Conservation (phyloP, 2,329 filamentous ascomycete species). For the Fusarium burgessii region DNA sequence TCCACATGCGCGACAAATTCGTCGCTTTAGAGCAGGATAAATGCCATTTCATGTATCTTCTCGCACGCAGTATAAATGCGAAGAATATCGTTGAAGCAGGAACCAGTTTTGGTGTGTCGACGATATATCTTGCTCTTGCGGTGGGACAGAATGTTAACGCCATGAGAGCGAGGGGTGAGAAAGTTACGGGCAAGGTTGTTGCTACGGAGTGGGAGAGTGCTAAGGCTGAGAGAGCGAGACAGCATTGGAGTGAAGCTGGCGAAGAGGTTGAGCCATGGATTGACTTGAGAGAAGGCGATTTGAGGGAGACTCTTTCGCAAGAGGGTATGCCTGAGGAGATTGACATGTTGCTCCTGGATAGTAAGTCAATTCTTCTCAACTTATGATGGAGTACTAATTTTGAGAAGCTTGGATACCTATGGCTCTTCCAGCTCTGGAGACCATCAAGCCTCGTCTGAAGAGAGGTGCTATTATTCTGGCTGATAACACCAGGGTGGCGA, state of each 20-base stretch:
- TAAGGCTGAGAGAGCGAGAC: constrained; percentile 65
- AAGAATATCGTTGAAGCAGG: constrained; percentile 70
- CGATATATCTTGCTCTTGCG: constrained; percentile 72
- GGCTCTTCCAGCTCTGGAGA: constrained; percentile 64
- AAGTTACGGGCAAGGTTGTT: constrained; percentile 57
- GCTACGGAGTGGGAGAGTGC: constrained; percentile 69
- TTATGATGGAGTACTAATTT: neutral
- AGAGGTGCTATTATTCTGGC: constrained; percentile 61
- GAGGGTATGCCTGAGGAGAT: constrained; percentile 58
- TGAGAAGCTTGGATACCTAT: constrained; percentile 66
- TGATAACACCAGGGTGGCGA: constrained; percentile 61
- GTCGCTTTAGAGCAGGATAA: constrained; percentile 71
- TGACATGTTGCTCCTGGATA: constrained; percentile 71
- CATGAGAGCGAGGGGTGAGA: constrained; percentile 27
- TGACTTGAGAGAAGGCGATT: constrained; percentile 68
- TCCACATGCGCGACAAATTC: constrained; percentile 66
- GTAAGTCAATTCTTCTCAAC: constrained; percentile 55
- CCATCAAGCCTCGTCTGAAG: constrained; percentile 60
- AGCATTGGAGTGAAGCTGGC: constrained; percentile 66
- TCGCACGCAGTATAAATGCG: constrained; percentile 62
- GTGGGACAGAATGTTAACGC: constrained; percentile 60
- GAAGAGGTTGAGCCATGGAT: constrained; percentile 63
- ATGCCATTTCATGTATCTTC: constrained; percentile 66
- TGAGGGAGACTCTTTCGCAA: constrained; percentile 64
- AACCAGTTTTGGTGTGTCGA: constrained; percentile 72